A percentile compares a stretch with the other conserved stretches of the same genome.
Evolutionary conservation across 1,139 yeast species (phyloP).

Genomic region (Yamadazyma triangularis): DNA sequence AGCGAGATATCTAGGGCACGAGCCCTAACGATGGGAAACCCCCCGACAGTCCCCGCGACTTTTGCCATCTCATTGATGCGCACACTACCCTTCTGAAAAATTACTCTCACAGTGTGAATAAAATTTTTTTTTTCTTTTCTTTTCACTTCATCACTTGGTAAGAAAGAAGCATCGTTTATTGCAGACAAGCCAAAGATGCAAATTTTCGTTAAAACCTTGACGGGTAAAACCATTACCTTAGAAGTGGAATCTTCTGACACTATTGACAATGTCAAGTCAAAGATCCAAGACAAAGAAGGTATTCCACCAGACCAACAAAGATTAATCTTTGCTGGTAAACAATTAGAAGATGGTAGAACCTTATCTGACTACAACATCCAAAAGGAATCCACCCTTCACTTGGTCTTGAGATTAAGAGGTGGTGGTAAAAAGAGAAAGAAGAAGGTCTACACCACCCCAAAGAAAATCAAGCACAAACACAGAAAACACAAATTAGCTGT

Average conservation of each 20-base stretch:
- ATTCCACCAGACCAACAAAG: conserved; percentile 99
- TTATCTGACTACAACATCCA: conserved; percentile 99
- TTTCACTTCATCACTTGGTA: conserved; percentile 22
- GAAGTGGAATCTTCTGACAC: conserved; percentile 99
- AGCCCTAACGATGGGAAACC: conserved; percentile 1
- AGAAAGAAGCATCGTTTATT: conserved; percentile 46
- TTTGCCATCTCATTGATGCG: too few species aligned
- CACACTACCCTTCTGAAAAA: too few species aligned
- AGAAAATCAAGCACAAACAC: conserved; percentile 99
- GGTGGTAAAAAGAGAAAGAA: conserved; percentile 99
- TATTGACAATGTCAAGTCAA: conserved; percentile 98
- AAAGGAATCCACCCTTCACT: conserved; percentile 98
- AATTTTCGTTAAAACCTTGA: conserved; percentile 97
- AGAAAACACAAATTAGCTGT: conserved; percentile 99
- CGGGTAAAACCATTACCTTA: conserved; percentile 98
- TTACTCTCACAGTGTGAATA: not conserved
- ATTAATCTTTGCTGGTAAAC: conserved; percentile 99
- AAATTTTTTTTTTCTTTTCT: not conserved
- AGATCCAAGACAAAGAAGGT: conserved; percentile 99
- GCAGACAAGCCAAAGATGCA: conserved; percentile 73
- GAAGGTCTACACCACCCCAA: conserved; percentile 99
- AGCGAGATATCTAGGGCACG: not conserved
- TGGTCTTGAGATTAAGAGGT: conserved; percentile 98
- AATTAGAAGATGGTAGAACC: conserved; percentile 98
- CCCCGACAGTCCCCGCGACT: too few species aligned